These are phyloP conservation scores for Berberis vulgaris DNA, from an alignment of 164 flowering plant genomes.

Conservation along the genomic window DNA sequence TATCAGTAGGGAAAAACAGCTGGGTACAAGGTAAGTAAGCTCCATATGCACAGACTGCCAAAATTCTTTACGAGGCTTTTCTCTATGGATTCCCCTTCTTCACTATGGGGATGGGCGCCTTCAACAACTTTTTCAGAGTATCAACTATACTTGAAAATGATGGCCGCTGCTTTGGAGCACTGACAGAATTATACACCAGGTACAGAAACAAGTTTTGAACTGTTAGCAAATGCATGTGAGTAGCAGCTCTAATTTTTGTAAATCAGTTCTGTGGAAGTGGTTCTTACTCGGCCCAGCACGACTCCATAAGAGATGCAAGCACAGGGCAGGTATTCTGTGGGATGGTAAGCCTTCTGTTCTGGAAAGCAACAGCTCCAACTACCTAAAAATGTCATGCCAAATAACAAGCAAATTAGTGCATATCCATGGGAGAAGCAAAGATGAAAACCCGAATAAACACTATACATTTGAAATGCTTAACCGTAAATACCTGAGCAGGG, in stretches of 20 bases:
- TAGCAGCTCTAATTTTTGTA: neutral
- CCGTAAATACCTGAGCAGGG: constrained; percentile 75
- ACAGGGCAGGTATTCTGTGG: constrained; percentile 59
- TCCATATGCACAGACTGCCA: neutral
- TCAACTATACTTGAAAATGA: constrained; percentile 58
- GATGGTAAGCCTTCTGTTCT: constrained; percentile 72
- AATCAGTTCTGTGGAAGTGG: neutral
- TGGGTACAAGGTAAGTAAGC: neutral
- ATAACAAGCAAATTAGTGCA: neutral
- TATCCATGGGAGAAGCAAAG: constrained; percentile 4
- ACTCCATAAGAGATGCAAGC: constrained; percentile 74
- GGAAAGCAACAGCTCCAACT: constrained; percentile 98
- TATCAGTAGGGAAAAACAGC: neutral
- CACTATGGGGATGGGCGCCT: constrained; percentile 53
- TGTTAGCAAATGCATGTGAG: neutral
- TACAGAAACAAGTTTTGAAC: too few relatives aligned
- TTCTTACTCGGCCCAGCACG: constrained; percentile 92
- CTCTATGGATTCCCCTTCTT: constrained; percentile 35
- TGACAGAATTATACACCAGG: constrained; percentile 19
- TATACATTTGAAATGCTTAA: neutral
- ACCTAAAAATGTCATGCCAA: constrained; percentile 41
- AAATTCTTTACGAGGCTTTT: neutral
- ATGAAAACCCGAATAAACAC: neutral
- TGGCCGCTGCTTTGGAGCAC: constrained; percentile 80
- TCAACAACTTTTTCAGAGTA: constrained; percentile 69